Evolutionary conservation across 2,329 filamentous ascomycete genomes (phyloP), one percentile per base, ranked within the genome.

Genomic region (Coniochaeta prunicola): DNA sequence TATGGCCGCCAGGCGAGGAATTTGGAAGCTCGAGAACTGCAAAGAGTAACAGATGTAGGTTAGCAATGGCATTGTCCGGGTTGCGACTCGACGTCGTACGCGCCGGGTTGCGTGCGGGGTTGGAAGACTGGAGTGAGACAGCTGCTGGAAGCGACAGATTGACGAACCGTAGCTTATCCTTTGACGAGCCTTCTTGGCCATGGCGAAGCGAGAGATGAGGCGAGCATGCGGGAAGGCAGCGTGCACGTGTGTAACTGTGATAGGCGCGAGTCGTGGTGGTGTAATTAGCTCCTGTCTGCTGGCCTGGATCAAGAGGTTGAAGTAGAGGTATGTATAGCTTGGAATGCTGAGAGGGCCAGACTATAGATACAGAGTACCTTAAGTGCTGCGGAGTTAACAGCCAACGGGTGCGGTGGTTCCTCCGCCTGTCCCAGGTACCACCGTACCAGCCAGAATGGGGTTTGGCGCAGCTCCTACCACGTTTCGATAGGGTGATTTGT

Each of bases 1-100:
- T 83, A 78, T 99, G 94, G 59, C 93, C 93, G 65, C 91, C 91
- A 50, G 74, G 77, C 55, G 81, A 82, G 48, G 80, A 78, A 66
- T 81, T 80, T 63, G 80, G 80, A 62, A 82, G 80, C 69, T 85
- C 81, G 68, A 85, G 79, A 68, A 85, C 82, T 85, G 65, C 28
- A 64, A n/a, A 28, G 12, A 59, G 56, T 48, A 53, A 56, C 62
- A 53, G 60, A 59, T 55, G 64, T 26, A 60, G 21, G 62, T 65
- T 57, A 68, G 62, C 59, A 53, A 64, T 53, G 34, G 19, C 53
- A 40, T n/a, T 45, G 31, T 50, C 34, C 13, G 21, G n/a, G 56
- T 31, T 33, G 53, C 38, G 53, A 59, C 30, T 45, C 56, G 31
- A 24, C 30, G 28, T 36, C 7, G 28, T 50, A 57, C 60, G 59